Base-by-base conservation (phyloP, 768 basidiomycete species). In the Russula emetica region DNA sequence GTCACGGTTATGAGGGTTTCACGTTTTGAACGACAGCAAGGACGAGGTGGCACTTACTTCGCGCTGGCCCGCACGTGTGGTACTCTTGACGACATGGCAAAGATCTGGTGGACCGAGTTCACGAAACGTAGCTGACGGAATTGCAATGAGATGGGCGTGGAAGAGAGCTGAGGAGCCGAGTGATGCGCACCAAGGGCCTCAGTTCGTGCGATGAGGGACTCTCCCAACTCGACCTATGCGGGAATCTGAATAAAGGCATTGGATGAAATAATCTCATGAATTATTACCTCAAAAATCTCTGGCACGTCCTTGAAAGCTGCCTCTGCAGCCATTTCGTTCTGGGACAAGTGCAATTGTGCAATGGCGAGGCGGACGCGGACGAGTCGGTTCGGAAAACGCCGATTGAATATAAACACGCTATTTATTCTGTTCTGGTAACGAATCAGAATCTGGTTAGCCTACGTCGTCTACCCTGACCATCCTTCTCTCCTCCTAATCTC, bases 71-170 rank as follows among this genome's bases (percentile, higher is more conserved):
- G 85, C 80, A 63, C 85, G 82, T 8, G 94, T 93, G 0, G 88
- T 90, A 54, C 86, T 93, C 76, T 98, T 99, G 64, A 96, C 85
- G 56, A 96, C 91, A 78, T 98, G 94, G 69, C 93, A 95, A 45
- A 99, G 78, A 75, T 99, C 97, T 7, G 97, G 97, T 0, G 97
- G 97, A 14, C 97, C 97, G 20, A 99, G 86, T 77, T 99, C 96
- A 40, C 95, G 84, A 76, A 98, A 99, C 13, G 93, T 88, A 7
- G 93, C 96, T 98, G 73, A 49, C 58, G 22, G 55, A 57, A 70
- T 72, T 44, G 20, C 72, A 69, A 51, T 60, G 24, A 36, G 53
- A 45, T 50, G 38, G 5, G 6, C 18, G 22, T n/a, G 18, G 5
- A 38, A 20, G 28, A 1, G 7, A 16, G 10, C 9, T 45, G 44